Conservation (phyloP, 2,329 filamentous ascomycete genomes). For the Akanthomyces uredinophilus region DNA sequence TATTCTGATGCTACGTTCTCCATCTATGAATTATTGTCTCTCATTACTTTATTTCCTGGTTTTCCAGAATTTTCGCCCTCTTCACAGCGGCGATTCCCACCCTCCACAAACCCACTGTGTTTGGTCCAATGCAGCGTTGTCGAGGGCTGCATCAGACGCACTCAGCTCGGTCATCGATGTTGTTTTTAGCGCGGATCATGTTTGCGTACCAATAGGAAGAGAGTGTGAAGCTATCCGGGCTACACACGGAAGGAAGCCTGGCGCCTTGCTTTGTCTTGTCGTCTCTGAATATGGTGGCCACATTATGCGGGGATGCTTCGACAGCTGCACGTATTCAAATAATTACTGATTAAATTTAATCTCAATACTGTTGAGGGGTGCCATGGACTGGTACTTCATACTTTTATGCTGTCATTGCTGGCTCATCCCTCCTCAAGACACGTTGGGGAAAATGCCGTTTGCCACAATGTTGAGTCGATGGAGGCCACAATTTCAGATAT, state of each 20-base stretch:
- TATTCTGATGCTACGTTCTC: too few relatives aligned
- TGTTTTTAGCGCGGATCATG: background rate
- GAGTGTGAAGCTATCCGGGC: background rate
- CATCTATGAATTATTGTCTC: background rate
- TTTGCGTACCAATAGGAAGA: background rate
- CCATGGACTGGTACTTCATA: background rate
- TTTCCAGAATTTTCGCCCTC: background rate
- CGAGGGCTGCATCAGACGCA: background rate
- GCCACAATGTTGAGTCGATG: background rate
- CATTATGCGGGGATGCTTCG: background rate
- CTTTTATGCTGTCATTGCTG: background rate
- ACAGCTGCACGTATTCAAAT: background rate
- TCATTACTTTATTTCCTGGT: too few relatives aligned
- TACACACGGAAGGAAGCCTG: background rate
- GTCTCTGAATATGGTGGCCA: background rate
- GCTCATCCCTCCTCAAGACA: background rate
- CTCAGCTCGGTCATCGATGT: background rate
- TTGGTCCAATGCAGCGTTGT: background rate
- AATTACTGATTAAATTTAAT: background rate
- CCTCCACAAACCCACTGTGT: background rate
- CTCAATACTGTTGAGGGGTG: background rate
- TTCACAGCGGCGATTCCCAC: background rate
- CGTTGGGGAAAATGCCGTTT: background rate
- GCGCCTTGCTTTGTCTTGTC: background rate
- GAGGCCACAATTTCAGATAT: slow-evolving; percentile 1